Base-by-base conservation (phyloP, 306 rosid genomes). In the Prunus fruticosa region DNA sequence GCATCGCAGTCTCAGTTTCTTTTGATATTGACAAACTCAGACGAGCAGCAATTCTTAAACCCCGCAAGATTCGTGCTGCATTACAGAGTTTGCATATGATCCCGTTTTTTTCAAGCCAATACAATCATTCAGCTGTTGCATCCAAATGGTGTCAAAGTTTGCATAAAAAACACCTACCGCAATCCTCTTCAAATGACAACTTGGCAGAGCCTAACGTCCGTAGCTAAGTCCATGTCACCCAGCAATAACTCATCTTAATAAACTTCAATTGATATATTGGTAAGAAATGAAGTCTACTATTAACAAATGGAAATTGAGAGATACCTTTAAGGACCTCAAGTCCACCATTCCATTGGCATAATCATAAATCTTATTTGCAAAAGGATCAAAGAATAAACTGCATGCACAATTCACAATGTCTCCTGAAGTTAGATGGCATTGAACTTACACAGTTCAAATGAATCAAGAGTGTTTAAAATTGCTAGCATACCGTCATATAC, bases 341-440 rank as follows among this genome's bases (percentile, higher is more conserved):
- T 88, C 89, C 3, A n/a, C 65, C 19, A 88, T 81, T 69, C 89
- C 89, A 74, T 78, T 74, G 3, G 81, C 76, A 68, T 85, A 88
- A 78, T 85, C 89, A 79, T 79, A 85, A 64, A 88, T 74, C 54
- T 66, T 77, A 67, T 88, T 81, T 23, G 30, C 25, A 77, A 81
- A 76, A 63, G 98, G 97, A 71, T 94, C 98, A 67, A 88, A 91
- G 89, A 94, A 94, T 80, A 94, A 90, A 82, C 98, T 95, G 97
- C 77, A 83, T 54, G 85, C 86, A 83, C 71, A 81, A 78, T 62
- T 64, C 81, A 83, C 83, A 74, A 67, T 38, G 77, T 69, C 6
- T 65, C 28, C 63, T 73, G 16, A 18, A 79, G 84, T 87, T 64
- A 83, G 69, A 78, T 16, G 5, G 41, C 45, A 74, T 32, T 45